Base-by-base conservation (phyloP, 2,329 filamentous ascomycete species). In the Mycogone perniciosa region DNA sequence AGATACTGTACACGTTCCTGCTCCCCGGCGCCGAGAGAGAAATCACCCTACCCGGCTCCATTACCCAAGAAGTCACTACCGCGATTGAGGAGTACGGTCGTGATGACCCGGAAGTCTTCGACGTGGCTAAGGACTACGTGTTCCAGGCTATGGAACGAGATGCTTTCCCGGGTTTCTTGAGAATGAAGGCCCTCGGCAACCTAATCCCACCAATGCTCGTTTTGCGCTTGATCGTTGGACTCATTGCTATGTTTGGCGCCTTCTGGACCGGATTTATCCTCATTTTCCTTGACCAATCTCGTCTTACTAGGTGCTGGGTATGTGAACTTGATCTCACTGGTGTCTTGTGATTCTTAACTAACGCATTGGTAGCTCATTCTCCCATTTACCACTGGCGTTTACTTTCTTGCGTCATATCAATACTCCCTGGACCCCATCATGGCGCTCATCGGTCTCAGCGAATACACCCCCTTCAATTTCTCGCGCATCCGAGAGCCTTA, bases 61-160 rank as follows among this genome's bases (percentile, higher is more conserved):
- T 97, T 63, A 86, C 92, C 0, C 80, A 87, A 49, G 85, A 91
- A 27, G 91, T 97, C 53, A 95, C 90, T 37, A 79, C 84, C 20
- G 82, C 89, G 10, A 95, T 99, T 56, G 93, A 99, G 70, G 86
- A 92, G 59, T 85, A 89, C 57, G 89, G 89, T 42, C 84, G 93
- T 60, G 93, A 97, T 62, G 93, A 99, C 65, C 93, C 93, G 0
- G 93, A 99, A 68, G 87, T 99, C 9, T 99, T 99, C 62, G 93
- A 97, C 66, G 84, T 89, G 20, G 93, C 93, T 49, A 99, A 99
- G 75, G 93, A 99, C 72, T 99, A 97, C 67, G 93, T 97, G 56
- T 99, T 97, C 69, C 95, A 99, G 71, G 95, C 95, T 33, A 99
- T 99, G 93, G 95, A 99, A 72, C 83, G 95, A 50, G 93, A 99